Conservation (phyloP, 371 early-diverging fungal species). For the Mucor racemosus region DNA sequence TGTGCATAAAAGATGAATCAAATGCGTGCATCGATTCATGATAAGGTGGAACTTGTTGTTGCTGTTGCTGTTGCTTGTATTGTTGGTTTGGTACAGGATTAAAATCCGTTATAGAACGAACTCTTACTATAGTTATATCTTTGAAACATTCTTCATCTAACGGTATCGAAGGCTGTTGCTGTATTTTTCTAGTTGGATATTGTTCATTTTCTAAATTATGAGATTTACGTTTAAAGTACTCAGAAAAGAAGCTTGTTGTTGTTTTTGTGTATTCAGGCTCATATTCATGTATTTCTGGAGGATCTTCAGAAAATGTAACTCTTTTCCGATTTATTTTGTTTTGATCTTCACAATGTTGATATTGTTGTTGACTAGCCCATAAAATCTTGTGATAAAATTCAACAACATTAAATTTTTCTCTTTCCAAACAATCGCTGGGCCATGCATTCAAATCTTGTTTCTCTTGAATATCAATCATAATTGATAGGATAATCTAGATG, state of each 20-base stretch:
- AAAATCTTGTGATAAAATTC: conserved; percentile 24
- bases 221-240: not conserved
- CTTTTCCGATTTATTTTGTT: not conserved
- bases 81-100: conserved; percentile 12
- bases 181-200: not conserved
- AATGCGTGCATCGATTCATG: not conserved
- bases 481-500: not conserved
- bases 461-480: not conserved
- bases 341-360: not conserved
- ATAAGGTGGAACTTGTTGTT: not conserved
- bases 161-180: not conserved
- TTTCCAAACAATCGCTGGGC: conserved; percentile 1
- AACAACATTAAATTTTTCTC: conserved; percentile 12
- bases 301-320: conserved; percentile 20
- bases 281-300: conserved; percentile 23
- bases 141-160: not conserved
- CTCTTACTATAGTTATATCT: not conserved
- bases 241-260: not conserved
- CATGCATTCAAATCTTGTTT: not conserved
- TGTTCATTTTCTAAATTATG: not conserved
- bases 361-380: conserved; percentile 22
- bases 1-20: not conserved
- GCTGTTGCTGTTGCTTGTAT: not conserved
- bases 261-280: conserved; percentile 17
- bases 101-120: conserved; percentile 14